Evolutionary conservation across 768 basidiomycete genomes (phyloP), one percentile per base, ranked within the genome.

Genomic region (Mycena floridula): DNA sequence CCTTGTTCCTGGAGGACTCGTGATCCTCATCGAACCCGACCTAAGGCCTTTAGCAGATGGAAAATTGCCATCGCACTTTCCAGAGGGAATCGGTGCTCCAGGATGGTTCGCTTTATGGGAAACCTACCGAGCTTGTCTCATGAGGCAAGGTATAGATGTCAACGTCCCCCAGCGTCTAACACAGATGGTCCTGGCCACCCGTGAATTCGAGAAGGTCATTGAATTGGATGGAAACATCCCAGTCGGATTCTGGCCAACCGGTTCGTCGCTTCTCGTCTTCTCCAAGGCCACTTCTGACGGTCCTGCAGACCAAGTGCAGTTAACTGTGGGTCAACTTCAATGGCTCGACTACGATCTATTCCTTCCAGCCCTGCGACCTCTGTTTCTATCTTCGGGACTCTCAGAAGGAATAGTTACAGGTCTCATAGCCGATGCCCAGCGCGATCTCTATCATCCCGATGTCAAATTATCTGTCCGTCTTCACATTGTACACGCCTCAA

Each of bases 281-380:
- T 44, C 49, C 35, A 47, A 44, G 25, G n/a, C 25, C 36, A 47
- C 26, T 37, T 22, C 32, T 20, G 18, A 22, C 42, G 40, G 32
- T 36, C 25, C 40, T 47, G 16, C 40, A 85, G 83, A 85, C 59
- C 67, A 70, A 7, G 63, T 73, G 42, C 67, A 74, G 26, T 69
- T 85, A 26, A 82, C 79, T 20, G 73, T 82, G 40, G 83, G 81
- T 6, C 81, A 85, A 53, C 61, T 85, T 18, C 80, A 82, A 30
- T 85, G 84, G 84, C 77, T 85, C 79, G 76, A 78, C 49, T 79
- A 77, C 52, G 84, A 85, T 50, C 67, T 76, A 20, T 69, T 85
- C 49, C 65, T 85, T 27, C 80, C 80, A 25, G 79, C 81, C 4
- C 59, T 85, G 48, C 75, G 73, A 43, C 80, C 81, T 12, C 65